A percentile compares a stretch with the other conserved stretches of the same genome.
These are phyloP conservation scores for Litchi chinensis DNA, from an alignment of 345 rosid species.

Conservation along the genomic window DNA sequence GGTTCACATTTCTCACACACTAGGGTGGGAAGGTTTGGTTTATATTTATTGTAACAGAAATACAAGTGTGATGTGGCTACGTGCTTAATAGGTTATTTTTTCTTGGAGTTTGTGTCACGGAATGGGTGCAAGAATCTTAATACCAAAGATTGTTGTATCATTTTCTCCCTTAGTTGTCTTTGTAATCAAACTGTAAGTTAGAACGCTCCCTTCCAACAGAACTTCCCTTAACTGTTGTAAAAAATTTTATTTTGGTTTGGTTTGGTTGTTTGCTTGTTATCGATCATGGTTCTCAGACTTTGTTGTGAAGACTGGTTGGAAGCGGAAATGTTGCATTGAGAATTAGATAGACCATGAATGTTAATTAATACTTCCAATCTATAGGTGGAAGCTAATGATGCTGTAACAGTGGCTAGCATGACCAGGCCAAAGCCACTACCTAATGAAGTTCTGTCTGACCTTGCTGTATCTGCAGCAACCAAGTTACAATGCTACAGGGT, in stretches of 20 bases:
- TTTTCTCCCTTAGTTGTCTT: not conserved
- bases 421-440: constrained; percentile 79
- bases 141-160: not conserved
- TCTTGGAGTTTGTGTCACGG: not conserved
- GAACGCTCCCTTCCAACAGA: not conserved
- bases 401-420: constrained; percentile 81
- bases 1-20: not conserved
- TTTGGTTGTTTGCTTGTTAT: not conserved
- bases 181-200: not conserved
- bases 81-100: not conserved
- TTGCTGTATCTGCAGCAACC: constrained; percentile 85
- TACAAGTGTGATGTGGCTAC: not conserved
- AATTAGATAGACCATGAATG: not conserved
- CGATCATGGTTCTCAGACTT: not conserved
- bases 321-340: not conserved
- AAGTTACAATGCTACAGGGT: constrained; percentile 90
- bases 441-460: constrained; percentile 74
- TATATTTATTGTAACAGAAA: not conserved
- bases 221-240: not conserved
- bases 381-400: constrained; percentile 89
- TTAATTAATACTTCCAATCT: not conserved
- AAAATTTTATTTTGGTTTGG: not conserved
- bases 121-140: not conserved
- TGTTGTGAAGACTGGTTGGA: not conserved
- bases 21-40: not conserved